A percentile compares a stretch with the other conserved stretches of the same genome.
Conservation (phyloP, 2,329 filamentous ascomycete genomes). For the Fusarium subtropicale region DNA sequence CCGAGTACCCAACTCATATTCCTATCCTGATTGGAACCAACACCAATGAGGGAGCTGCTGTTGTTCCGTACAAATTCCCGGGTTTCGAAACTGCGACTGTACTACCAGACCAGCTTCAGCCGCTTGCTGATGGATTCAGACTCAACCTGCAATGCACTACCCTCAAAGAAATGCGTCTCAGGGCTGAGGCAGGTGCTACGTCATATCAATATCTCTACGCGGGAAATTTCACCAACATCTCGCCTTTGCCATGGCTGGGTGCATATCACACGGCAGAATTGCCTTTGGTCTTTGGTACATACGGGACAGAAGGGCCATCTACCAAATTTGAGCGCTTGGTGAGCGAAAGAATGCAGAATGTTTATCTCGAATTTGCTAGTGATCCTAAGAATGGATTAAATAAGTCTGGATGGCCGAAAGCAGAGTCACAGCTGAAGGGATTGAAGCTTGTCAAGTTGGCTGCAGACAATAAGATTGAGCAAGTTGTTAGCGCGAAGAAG, state of each 20-base stretch:
- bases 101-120: conserved; percentile 16
- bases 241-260: conserved; percentile 33
- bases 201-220: conserved; percentile 38
- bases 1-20: neutral
- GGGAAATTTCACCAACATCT: conserved; percentile 38
- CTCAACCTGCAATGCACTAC: conserved; percentile 34
- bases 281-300: conserved; percentile 35
- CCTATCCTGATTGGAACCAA: conserved; percentile 37
- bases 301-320: conserved; percentile 8
- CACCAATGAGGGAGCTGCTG: conserved; percentile 30
- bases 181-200: conserved; percentile 19
- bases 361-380: conserved; percentile 25
- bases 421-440: neutral
- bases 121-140: conserved; percentile 12
- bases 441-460: conserved; percentile 27
- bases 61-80: conserved; percentile 30
- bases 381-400: conserved; percentile 22
- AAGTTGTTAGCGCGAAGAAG: neutral
- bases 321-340: conserved; percentile 21
- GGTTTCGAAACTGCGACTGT: conserved; percentile 23
- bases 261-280: conserved; percentile 36
- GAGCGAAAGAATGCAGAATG: conserved; percentile 35
- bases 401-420: conserved; percentile 8
- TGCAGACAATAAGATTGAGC: conserved; percentile 10
- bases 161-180: conserved; percentile 20